A percentile compares a stretch with the other conserved stretches of the same genome.
These are phyloP conservation scores for Colletotrichum sp. DNA, from an alignment of 2,329 filamentous ascomycete species.

Conservation along the genomic window DNA sequence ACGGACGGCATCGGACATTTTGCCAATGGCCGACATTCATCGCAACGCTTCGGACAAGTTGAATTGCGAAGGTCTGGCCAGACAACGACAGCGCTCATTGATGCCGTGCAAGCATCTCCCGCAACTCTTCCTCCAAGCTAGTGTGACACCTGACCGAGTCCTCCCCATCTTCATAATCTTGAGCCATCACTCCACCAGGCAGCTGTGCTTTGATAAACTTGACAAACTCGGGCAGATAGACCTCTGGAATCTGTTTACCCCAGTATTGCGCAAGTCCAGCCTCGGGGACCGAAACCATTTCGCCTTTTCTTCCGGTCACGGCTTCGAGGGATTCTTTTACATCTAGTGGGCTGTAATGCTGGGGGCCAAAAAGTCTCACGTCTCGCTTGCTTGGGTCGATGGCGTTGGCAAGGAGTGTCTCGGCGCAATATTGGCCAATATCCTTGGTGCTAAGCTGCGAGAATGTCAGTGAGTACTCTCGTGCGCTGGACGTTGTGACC, in stretches of 20 bases:
- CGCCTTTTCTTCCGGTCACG: slow-evolving; percentile 28
- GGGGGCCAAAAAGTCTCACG: slow-evolving; percentile 32
- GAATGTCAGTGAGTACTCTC: fast-evolving
- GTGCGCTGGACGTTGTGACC: background rate
- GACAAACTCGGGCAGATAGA: slow-evolving; percentile 9
- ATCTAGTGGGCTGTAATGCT: slow-evolving; percentile 31
- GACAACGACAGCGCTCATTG: background rate
- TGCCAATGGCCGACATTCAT: background rate
- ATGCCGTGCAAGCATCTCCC: background rate
- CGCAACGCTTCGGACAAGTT: fast-evolving
- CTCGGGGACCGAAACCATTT: slow-evolving; percentile 26
- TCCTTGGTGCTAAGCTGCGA: slow-evolving; percentile 27
- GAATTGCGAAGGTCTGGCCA: fast-evolving
- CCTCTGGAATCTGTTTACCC: slow-evolving; percentile 26
- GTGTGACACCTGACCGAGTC: slow-evolving; percentile 24
- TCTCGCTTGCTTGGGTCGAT: slow-evolving; percentile 8
- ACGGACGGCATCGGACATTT: background rate
- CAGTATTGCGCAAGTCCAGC: slow-evolving; percentile 28
- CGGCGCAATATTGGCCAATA: slow-evolving; percentile 28
- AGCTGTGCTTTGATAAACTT: slow-evolving; percentile 15
- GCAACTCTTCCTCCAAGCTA: slow-evolving; percentile 29
- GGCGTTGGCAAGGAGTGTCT: slow-evolving; percentile 23
- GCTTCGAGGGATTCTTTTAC: slow-evolving; percentile 31
- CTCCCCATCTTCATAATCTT: slow-evolving; percentile 27
- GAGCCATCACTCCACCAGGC: slow-evolving; percentile 28